These are phyloP conservation scores for Anastatica hierochuntica DNA, from an alignment of 345 rosid genomes.

Conservation along the genomic window DNA sequence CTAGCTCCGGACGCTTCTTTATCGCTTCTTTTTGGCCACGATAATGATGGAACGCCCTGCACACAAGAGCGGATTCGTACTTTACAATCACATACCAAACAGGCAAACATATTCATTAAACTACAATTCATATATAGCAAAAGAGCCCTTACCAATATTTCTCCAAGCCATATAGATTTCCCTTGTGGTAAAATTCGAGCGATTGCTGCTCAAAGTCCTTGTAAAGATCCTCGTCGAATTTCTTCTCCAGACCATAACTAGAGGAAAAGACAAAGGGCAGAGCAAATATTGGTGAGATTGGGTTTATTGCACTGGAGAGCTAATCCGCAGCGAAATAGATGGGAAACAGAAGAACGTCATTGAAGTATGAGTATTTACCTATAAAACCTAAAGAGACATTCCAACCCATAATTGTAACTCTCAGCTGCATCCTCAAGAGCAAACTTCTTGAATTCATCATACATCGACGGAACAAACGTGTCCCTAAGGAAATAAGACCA, in stretches of 20 bases:
- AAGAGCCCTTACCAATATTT: conserved; percentile 74
- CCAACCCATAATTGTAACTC: conserved; percentile 75
- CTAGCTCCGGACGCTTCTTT: conserved; percentile 65
- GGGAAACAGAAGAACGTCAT: too few relatives aligned
- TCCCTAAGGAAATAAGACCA: conserved; percentile 95
- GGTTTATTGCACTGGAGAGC: neutral
- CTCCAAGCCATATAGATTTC: conserved; percentile 87
- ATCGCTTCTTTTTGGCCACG: conserved; percentile 47
- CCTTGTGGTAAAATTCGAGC: conserved; percentile 68
- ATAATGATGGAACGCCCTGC: conserved; percentile 91
- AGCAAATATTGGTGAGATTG: neutral
- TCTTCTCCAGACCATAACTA: conserved; percentile 95
- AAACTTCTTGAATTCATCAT: conserved; percentile 71
- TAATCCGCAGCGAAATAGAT: neutral
- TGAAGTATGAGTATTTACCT: too few relatives aligned
- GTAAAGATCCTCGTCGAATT: conserved; percentile 62
- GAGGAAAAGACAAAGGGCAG: neutral
- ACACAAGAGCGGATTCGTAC: too few relatives aligned
- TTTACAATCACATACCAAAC: too few relatives aligned
- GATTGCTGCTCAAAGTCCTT: conserved; percentile 79
- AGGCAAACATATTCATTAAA: too few relatives aligned
- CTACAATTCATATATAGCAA: too few relatives aligned
- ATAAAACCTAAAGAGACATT: conserved; percentile 95
- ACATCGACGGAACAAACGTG: conserved; percentile 64
- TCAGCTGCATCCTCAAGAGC: conserved; percentile 86